These are phyloP conservation scores for Trametes cinnabarina DNA, from an alignment of 768 basidiomycete genomes.

Conservation along the genomic window DNA sequence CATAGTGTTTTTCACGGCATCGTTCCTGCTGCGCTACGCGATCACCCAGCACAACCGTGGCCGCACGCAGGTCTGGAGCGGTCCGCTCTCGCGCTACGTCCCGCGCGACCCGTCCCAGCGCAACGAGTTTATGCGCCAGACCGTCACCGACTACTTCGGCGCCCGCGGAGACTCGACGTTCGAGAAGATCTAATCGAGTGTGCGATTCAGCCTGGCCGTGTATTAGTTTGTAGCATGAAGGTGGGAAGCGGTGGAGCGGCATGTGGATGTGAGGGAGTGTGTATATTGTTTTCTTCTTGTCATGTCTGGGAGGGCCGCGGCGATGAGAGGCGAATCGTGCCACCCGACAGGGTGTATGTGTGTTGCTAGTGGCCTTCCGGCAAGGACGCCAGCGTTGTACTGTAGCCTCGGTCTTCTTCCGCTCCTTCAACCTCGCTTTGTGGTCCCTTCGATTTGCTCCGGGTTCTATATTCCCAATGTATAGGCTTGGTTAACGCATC, in stretches of 20 bases:
- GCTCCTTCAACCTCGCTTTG: too few species aligned
- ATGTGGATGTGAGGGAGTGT: too few species aligned
- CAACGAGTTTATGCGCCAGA: constrained; percentile 12
- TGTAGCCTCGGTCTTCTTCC: neutral
- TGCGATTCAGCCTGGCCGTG: neutral
- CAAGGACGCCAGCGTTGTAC: constrained; percentile 5
- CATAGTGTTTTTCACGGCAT: constrained; percentile 43
- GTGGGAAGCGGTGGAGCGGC: too few species aligned
- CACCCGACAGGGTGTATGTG: neutral
- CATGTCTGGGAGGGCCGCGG: constrained; percentile 1
- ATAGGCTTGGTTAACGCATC: too few species aligned
- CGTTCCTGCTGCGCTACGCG: constrained; percentile 45
- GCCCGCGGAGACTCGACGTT: constrained; percentile 12
- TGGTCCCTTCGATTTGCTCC: too few species aligned
- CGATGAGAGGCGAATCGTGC: neutral
- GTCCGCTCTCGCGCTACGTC: constrained; percentile 49
- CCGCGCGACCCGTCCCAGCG: constrained; percentile 26
- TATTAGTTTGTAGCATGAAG: too few species aligned
- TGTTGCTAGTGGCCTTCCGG: constrained; percentile 11
- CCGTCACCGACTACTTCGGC: constrained; percentile 19
- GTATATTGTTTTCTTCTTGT: neutral
- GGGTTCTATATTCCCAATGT: too few species aligned
- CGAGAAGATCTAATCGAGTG: constrained; percentile 10
- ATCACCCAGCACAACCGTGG: constrained; percentile 43
- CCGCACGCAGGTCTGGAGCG: constrained; percentile 50